Evolutionary conservation across 768 basidiomycete species (phyloP), one percentile per base, ranked within the genome.

Genomic region (Rhizopogon vesiculosus): DNA sequence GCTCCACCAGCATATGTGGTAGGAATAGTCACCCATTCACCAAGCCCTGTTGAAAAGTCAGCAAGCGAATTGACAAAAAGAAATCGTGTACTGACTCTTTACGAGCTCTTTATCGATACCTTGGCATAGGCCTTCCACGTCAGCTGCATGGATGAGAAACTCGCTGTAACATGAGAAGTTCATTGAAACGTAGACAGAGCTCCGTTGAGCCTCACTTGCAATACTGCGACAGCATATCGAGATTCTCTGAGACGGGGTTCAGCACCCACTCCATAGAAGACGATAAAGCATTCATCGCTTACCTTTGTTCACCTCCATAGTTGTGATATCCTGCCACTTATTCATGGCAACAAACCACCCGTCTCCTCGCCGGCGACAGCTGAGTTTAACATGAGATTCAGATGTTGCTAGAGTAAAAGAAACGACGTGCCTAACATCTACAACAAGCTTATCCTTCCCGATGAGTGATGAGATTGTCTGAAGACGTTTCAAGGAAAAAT

Each of bases 1-100:
- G 97, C 97, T 10, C 97, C 97, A 2, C 97, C 97, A 0, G 97
- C 97, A 67, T 99, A 99, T 9, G 97, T 98, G 0, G 92, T 91
- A 1, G 94, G 93, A 59, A 98, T 89, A 1, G 71, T 79, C 13
- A 86, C 88, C 96, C 95, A 98, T 74, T 94, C 79, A 0, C 94
- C 95, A 1, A 98, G 82, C 55, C 79, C 94, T 98, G 40, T 8
- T 39, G 22, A 45, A 29, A 53, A 31, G 18, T 28, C 9, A 61
- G 66, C 40, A 69, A 55, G 43, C n/a, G 45, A 35, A 22, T 44
- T 22, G 31, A 18, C 19, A 6, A 29, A 0, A n/a, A 18, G 25
- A 25, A n/a, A 59, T 43, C 8, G 16, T 33, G 28, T 29, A 74
- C 87, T 56, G 56, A 91, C 95, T 85, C 58, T 71, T 59, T 3